A percentile compares a stretch with the other conserved stretches of the same genome.
These are phyloP conservation scores for Tolypocladium ovalisporum DNA, from an alignment of 2,329 filamentous ascomycete genomes.

Conservation along the genomic window DNA sequence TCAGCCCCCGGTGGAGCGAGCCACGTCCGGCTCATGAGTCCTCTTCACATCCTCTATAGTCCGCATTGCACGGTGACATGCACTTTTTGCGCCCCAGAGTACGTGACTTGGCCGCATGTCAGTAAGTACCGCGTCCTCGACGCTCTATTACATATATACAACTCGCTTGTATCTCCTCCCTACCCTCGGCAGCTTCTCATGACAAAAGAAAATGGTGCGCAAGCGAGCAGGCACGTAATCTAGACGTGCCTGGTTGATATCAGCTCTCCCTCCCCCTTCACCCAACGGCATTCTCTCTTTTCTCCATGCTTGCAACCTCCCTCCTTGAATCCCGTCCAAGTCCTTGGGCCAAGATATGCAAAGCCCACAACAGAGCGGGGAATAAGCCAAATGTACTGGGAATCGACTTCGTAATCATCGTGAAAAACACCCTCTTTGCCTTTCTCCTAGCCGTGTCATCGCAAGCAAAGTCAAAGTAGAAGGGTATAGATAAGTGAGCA, in stretches of 20 bases:
- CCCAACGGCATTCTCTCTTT: too few species aligned
- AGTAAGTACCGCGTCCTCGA: not conserved
- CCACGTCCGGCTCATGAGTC: not conserved
- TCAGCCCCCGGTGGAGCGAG: too few species aligned
- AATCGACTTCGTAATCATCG: not conserved
- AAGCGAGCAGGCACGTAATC: not conserved
- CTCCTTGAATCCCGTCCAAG: not conserved
- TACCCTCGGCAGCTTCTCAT: not conserved
- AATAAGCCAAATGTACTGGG: not conserved
- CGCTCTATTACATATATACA: not conserved
- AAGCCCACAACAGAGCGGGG: not conserved
- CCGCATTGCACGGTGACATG: not conserved
- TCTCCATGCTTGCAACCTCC: not conserved
- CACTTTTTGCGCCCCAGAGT: not conserved
- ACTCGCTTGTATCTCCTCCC: not conserved
- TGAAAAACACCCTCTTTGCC: not conserved
- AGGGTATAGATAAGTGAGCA: slow-evolving; percentile 1
- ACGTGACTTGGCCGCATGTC: not conserved
- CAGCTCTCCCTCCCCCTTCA: not conserved
- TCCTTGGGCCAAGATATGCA: not conserved
- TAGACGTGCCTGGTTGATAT: not conserved
- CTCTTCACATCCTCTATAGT: too few species aligned
- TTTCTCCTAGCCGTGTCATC: not conserved
- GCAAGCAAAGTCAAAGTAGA: slow-evolving; percentile 1
- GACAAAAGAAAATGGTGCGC: not conserved